Conservation (phyloP, 768 basidiomycete species). For the Collybia sordida region DNA sequence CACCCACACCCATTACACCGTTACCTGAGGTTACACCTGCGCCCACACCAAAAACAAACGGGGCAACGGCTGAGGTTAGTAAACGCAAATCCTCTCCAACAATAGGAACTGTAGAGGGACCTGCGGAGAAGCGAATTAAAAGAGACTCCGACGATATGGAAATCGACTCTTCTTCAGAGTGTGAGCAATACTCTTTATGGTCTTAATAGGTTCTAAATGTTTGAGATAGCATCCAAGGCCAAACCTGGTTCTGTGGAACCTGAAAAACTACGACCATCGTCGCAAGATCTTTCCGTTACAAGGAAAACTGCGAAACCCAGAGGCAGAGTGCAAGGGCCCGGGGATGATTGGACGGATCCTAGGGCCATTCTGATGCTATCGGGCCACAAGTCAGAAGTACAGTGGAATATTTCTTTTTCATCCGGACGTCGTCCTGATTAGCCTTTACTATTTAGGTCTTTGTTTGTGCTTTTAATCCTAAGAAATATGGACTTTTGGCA, state of each 20-base stretch:
- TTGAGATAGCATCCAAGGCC: conserved; percentile 9
- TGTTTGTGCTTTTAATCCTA: conserved; percentile 79
- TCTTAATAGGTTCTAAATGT: background rate
- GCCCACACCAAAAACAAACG: conserved; percentile 15
- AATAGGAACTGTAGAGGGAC: conserved; percentile 37
- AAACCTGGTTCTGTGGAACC: conserved; percentile 12
- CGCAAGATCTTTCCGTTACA: conserved; percentile 16
- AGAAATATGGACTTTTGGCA: conserved; percentile 55
- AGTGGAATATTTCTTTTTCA: background rate
- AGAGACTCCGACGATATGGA: conserved; percentile 50
- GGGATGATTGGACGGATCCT: conserved; percentile 40
- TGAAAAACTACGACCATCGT: conserved; percentile 7
- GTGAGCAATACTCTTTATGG: conserved; percentile 16
- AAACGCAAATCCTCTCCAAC: conserved; percentile 59
- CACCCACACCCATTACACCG: conserved; percentile 7
- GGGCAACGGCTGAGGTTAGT: conserved; percentile 18
- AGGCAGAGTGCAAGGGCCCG: conserved; percentile 37
- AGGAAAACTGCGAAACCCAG: conserved; percentile 29
- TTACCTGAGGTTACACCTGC: conserved; percentile 9
- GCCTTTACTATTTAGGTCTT: conserved; percentile 55
- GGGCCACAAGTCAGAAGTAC: conserved; percentile 66
- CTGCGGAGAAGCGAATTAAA: conserved; percentile 63
- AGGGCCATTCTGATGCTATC: conserved; percentile 44
- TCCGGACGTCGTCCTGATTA: background rate
- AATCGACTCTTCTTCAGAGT: conserved; percentile 35